Percentiles rank a stretch among this genome's conserved stretches.
These are phyloP conservation scores for Gossypium herbaceum DNA, from an alignment of 345 rosid genomes.

Conservation along the genomic window DNA sequence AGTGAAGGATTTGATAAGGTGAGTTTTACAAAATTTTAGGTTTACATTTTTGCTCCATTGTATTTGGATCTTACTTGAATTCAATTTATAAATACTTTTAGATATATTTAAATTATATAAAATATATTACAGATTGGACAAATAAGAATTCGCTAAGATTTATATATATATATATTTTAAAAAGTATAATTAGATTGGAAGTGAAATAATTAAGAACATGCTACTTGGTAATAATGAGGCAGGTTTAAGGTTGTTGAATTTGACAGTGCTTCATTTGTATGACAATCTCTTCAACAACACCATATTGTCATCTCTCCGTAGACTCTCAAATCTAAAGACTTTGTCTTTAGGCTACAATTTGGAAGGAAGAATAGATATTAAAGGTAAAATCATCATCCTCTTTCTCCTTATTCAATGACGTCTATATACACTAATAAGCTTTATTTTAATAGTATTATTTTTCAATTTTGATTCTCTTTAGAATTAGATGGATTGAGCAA, in stretches of 20 bases:
- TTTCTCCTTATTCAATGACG: neutral
- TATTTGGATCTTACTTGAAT: too few species aligned
- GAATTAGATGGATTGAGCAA: neutral
- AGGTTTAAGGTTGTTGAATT: neutral
- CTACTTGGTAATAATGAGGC: neutral
- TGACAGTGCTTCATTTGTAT: conserved; percentile 2
- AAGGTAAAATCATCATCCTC: neutral
- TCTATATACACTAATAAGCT: too few species aligned
- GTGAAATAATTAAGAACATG: too few species aligned
- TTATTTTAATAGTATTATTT: neutral
- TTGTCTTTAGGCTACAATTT: neutral
- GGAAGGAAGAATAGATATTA: neutral
- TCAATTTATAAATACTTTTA: too few species aligned
- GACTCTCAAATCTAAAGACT: neutral
- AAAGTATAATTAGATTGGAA: too few species aligned
- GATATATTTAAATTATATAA: too few species aligned
- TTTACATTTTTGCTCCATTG: too few species aligned
- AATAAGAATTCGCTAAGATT: too few species aligned
- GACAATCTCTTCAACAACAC: neutral
- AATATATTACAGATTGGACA: too few species aligned
- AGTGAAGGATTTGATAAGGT: too few species aligned
- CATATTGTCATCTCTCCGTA: conserved; percentile 3
- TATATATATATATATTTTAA: too few species aligned
- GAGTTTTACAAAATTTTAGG: too few species aligned
- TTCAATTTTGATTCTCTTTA: neutral